Evolutionary conservation across 208 protist genomes (phyloP), one percentile per base, ranked within the genome.

Genomic region (Wallacemonas sp.): DNA sequence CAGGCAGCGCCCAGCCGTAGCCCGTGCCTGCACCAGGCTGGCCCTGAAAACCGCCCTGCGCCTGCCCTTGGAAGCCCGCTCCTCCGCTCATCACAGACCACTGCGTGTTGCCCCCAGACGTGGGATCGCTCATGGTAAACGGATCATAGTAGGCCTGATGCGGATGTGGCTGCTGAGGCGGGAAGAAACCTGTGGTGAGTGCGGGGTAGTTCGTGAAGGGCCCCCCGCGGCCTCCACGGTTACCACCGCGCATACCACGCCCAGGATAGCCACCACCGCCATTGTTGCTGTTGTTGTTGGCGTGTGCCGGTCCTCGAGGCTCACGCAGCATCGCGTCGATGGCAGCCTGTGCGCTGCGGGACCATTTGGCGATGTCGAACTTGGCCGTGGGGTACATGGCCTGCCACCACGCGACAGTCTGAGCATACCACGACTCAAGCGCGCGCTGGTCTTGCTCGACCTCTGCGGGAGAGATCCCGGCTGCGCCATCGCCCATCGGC

Each of bases 351-450:
- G 69, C 64, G 15, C 54, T 28, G 19, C 68, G 68, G 21, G 72
- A 72, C 47, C 60, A 69, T 27, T 61, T 66, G 24, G 60, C 39
- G 2, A 79, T 64, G 44, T 79, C 73, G 12, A 75, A 67, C 22
- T 51, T 33, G 15, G 56, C 33, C n/a, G 62, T 64, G 36, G 66
- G 75, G n/a, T 70, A 45, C n/a, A 79, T 46, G 19, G 41, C 31
- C 38, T 77, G 56, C 60, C 68, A 77, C 72, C 72, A 77, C 33
- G 61, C 45, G 15, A 69, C 59, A 0, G 72, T 62, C 22, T 62
- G 62, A 6, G 62, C 58, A 62, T 72, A 72, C 72, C 72, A 77
- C 44, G 66, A 60, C 33, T 58, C 28, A 3, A 58, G 51, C 4
- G 28, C 28, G 22, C 28, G 51, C 19, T 58, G 51, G 30, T 58